Evolutionary conservation across 2,329 filamentous ascomycete species (phyloP).

Genomic region (Aureobasidium sp.): DNA sequence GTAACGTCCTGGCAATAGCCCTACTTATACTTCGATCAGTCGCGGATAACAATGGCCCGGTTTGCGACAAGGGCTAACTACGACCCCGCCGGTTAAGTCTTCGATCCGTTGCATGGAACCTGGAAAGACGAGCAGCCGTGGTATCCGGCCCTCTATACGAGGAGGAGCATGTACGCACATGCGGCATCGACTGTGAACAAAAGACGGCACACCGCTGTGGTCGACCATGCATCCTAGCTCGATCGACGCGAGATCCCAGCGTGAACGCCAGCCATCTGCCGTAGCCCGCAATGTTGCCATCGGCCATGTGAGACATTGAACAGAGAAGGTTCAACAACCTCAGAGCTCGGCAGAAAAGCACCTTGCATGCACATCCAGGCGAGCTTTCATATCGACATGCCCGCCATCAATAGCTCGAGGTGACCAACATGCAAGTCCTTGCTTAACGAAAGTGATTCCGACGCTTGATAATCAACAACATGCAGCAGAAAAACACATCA

Average conservation of each 20-base stretch:
- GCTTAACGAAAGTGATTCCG: background rate
- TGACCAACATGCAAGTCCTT: background rate
- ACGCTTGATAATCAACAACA: background rate
- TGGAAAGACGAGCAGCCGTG: background rate
- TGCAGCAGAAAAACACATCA: background rate
- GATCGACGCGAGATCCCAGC: background rate
- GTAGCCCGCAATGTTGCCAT: background rate
- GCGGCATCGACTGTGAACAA: background rate
- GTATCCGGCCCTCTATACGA: background rate
- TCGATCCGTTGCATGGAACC: background rate
- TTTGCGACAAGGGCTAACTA: background rate
- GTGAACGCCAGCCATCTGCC: background rate
- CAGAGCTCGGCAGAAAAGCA: background rate
- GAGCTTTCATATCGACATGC: background rate
- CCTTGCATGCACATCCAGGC: background rate
- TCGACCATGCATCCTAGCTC: background rate
- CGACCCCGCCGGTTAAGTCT: background rate
- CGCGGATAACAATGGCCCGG: background rate
- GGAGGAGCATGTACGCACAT: background rate
- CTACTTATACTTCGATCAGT: background rate
- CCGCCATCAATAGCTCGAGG: background rate
- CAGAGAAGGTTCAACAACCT: background rate
- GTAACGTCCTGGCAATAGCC: background rate
- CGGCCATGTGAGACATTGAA: slow-evolving; percentile 4
- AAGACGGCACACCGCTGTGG: background rate